Percentiles rank a stretch among this genome's conserved stretches.
These are phyloP conservation scores for Nakaseomyces bracarensis DNA, from an alignment of 1,139 yeast genomes.

Conservation along the genomic window DNA sequence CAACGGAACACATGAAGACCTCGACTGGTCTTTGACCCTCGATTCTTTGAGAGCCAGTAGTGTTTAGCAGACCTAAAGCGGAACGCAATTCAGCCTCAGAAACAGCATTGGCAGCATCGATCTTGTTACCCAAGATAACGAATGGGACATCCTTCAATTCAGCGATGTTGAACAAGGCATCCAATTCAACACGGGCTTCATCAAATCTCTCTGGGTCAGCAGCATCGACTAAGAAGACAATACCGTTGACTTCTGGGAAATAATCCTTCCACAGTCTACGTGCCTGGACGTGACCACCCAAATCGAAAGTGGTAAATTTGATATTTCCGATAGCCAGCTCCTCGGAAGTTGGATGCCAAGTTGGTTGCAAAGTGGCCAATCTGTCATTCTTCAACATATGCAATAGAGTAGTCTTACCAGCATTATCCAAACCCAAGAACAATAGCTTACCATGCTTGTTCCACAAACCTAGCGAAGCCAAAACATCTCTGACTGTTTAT, in stretches of 20 bases:
- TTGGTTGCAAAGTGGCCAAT: slow-evolving; percentile 94
- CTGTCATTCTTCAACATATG: slow-evolving; percentile 97
- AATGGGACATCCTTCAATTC: slow-evolving; percentile 87
- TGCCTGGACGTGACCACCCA: slow-evolving; percentile 98
- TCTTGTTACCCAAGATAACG: slow-evolving; percentile 89
- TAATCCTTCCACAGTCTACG: slow-evolving; percentile 99
- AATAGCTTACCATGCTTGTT: slow-evolving; percentile 95
- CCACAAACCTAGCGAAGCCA: slow-evolving; percentile 91
- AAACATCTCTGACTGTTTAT: slow-evolving; percentile 68
- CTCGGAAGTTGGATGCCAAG: slow-evolving; percentile 97
- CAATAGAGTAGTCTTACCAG: slow-evolving; percentile 93
- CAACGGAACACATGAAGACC: slow-evolving; percentile 94
- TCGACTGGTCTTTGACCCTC: slow-evolving; percentile 88
- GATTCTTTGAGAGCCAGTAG: slow-evolving; percentile 76
- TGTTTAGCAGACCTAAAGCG: slow-evolving; percentile 77
- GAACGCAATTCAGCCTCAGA: slow-evolving; percentile 91
- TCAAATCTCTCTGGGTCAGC: slow-evolving; percentile 94
- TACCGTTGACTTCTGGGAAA: slow-evolving; percentile 98
- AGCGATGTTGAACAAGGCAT: slow-evolving; percentile 83
- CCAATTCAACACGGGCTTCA: slow-evolving; percentile 91
- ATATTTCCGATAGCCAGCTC: slow-evolving; percentile 95
- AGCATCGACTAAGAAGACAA: slow-evolving; percentile 92
- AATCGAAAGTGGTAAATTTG: slow-evolving; percentile 93
- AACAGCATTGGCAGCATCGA: slow-evolving; percentile 89
- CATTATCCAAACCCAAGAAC: slow-evolving; percentile 94